phyloP scores from a whole-genome alignment of 164 flowering plant species.

The Stephania japonica region DNA sequence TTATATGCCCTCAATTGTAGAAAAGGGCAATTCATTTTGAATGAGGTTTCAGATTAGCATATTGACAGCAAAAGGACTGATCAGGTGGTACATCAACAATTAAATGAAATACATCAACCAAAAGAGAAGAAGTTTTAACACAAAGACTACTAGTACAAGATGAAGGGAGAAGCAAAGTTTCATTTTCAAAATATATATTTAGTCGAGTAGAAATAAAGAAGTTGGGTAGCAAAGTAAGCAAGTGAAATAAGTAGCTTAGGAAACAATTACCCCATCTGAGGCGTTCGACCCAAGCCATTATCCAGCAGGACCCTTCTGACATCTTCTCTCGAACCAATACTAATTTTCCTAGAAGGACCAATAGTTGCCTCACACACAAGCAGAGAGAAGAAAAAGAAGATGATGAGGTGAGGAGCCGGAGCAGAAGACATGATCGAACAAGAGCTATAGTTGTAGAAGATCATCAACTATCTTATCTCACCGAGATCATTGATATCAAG shows the following conservation, averaged over 20 bases:
- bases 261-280: slow-evolving; percentile 25
- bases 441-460: background rate
- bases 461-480: background rate
- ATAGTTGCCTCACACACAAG: background rate
- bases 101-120: no score
- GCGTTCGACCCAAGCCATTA: slow-evolving; percentile 22
- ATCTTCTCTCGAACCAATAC: background rate
- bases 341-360: background rate
- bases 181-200: no score
- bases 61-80: no score
- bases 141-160: no score
- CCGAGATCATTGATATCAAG: no score
- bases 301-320: slow-evolving; percentile 10
- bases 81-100: no score
- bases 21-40: no score
- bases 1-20: no score
- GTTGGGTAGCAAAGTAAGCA: background rate
- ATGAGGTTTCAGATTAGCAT: no score
- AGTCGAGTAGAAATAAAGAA: no score
- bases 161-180: no score
- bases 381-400: background rate
- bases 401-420: background rate
- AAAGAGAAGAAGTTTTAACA: no score
- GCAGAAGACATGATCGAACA: background rate
- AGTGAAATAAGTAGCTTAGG: background rate